A percentile compares a stretch with the other conserved stretches of the same genome.
These are phyloP conservation scores for Biscutella laevigata DNA, from an alignment of 441 rosid species.

Conservation along the genomic window DNA sequence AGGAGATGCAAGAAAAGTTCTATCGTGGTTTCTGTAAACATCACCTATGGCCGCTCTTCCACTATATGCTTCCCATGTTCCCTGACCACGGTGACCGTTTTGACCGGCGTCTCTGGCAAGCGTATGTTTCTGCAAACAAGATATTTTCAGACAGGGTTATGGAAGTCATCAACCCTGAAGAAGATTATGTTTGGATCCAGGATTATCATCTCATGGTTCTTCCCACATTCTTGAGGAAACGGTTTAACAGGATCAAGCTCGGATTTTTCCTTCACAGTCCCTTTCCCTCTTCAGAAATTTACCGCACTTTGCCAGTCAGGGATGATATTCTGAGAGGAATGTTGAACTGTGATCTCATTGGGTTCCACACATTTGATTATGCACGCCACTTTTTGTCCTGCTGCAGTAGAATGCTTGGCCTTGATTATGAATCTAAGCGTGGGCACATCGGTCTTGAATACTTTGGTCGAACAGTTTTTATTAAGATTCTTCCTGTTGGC, in stretches of 20 bases:
- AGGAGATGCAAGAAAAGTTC: conserved; percentile 45
- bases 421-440: conserved; percentile 14
- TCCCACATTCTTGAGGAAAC: conserved; percentile 20
- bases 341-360: conserved; percentile 18
- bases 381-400: conserved; percentile 35
- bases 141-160: conserved; percentile 62
- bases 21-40: conserved; percentile 74
- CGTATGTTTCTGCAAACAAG: conserved; percentile 65
- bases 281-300: conserved; percentile 21
- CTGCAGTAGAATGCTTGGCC: conserved; percentile 22
- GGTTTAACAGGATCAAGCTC: conserved; percentile 10
- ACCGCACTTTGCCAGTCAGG: conserved; percentile 15
- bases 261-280: conserved; percentile 20
- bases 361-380: conserved; percentile 53
- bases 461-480: conserved; percentile 15
- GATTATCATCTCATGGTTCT: conserved; percentile 24
- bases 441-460: conserved; percentile 19
- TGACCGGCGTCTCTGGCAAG: conserved; percentile 54
- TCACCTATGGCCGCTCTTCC: conserved; percentile 73
- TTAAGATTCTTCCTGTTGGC: conserved; percentile 20
- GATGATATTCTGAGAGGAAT: conserved; percentile 13
- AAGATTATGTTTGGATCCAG: conserved; percentile 20
- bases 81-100: conserved; percentile 54
- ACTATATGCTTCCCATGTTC: conserved; percentile 72
- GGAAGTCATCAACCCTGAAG: conserved; percentile 24